Conservation (phyloP, 2,329 filamentous ascomycete genomes). For the Trichoderma lentiforme region DNA sequence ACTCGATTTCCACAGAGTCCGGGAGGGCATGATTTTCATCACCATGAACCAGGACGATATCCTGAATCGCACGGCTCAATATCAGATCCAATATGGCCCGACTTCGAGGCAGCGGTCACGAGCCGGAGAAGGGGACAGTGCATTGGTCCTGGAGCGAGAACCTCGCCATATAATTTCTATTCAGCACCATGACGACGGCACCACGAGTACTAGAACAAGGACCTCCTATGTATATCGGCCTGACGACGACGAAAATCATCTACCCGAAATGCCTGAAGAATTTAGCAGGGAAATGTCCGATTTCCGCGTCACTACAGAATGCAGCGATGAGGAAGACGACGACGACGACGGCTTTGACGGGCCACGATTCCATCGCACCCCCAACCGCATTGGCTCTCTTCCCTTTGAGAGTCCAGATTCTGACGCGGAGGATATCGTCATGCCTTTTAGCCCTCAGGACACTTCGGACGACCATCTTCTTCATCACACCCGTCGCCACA, state of each 20-base stretch:
- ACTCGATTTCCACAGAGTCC: slow-evolving; percentile 55
- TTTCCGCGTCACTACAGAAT: slow-evolving; percentile 57
- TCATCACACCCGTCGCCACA: slow-evolving; percentile 26
- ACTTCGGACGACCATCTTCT: slow-evolving; percentile 27
- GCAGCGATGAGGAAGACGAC: slow-evolving; percentile 57
- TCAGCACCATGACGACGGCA: slow-evolving; percentile 51
- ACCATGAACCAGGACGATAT: slow-evolving; percentile 80
- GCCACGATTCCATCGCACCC: slow-evolving; percentile 37
- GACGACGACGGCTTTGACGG: slow-evolving; percentile 33
- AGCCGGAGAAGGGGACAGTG: slow-evolving; percentile 22
- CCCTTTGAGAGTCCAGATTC: slow-evolving; percentile 51
- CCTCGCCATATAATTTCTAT: slow-evolving; percentile 46
- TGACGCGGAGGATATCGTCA: slow-evolving; percentile 32
- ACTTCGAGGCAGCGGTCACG: slow-evolving; percentile 21
- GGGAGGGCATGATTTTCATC: slow-evolving; percentile 90
- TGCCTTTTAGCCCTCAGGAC: slow-evolving; percentile 28
- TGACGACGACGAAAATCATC: slow-evolving; percentile 41
- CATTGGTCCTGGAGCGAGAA: slow-evolving; percentile 19
- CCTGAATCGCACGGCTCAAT: slow-evolving; percentile 67
- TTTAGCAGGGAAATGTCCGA: slow-evolving; percentile 48
- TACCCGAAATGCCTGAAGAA: slow-evolving; percentile 56
- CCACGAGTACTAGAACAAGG: slow-evolving; percentile 45
- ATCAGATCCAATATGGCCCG: slow-evolving; percentile 65
- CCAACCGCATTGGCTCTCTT: slow-evolving; percentile 52
- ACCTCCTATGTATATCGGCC: slow-evolving; percentile 42